Evolutionary conservation across 352 stramenopile genomes (phyloP).

Genomic region (Plasmopara muralis): DNA sequence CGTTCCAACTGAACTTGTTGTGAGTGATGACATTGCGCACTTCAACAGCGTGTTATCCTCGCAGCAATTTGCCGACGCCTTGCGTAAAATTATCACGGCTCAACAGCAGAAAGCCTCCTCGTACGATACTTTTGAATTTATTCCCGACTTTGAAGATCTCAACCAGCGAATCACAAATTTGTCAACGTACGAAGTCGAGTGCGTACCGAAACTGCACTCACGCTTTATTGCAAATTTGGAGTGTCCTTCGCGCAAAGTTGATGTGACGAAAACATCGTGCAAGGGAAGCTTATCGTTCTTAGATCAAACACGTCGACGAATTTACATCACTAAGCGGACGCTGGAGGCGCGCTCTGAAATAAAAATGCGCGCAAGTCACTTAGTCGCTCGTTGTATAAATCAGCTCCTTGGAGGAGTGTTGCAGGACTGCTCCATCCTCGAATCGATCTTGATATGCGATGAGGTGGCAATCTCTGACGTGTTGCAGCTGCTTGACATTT

Average conservation of each 20-base stretch:
- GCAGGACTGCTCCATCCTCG: constrained; percentile 53
- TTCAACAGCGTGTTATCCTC: constrained; percentile 48
- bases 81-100: constrained; percentile 64
- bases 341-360: constrained; percentile 23
- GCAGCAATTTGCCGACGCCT: constrained; percentile 44
- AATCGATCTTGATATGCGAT: constrained; percentile 59
- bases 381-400: constrained; percentile 63
- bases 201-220: constrained; percentile 43
- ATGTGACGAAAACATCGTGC: constrained; percentile 55
- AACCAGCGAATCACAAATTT: constrained; percentile 50
- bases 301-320: constrained; percentile 26
- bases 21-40: constrained; percentile 35
- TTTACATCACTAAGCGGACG: constrained; percentile 50
- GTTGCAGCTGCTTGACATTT: constrained; percentile 53
- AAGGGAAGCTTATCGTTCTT: constrained; percentile 58
- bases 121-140: constrained; percentile 38
- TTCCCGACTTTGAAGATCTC: constrained; percentile 59
- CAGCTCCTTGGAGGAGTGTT: constrained; percentile 55
- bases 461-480: constrained; percentile 39
- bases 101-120: constrained; percentile 46
- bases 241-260: constrained; percentile 35
- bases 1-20: constrained; percentile 13
- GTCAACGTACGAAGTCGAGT: constrained; percentile 38
- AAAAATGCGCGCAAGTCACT: constrained; percentile 42
- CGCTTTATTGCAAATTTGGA: constrained; percentile 58